phyloP scores from a whole-genome alignment of 805 yeast genomes.

The Suhomyces prunicola region DNA sequence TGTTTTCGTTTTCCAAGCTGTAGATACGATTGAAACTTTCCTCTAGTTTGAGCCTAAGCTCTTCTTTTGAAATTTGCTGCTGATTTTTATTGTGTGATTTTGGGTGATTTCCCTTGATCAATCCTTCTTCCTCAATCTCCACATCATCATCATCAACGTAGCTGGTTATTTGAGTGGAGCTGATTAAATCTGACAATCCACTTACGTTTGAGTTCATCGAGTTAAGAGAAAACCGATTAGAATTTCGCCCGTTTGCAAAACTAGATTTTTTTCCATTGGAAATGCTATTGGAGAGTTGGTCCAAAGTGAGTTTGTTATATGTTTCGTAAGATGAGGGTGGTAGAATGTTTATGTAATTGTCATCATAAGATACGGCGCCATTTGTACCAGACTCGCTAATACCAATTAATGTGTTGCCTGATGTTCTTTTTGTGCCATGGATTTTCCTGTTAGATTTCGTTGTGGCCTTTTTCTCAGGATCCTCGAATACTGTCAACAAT shows the following conservation, averaged over 20 bases:
- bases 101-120: slow-evolving; percentile 38
- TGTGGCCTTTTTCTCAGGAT: slow-evolving; percentile 12
- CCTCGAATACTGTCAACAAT: slow-evolving; percentile 38
- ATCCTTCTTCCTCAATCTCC: slow-evolving; percentile 11
- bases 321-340: slow-evolving; percentile 25
- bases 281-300: slow-evolving; percentile 27
- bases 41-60: slow-evolving; percentile 32
- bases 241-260: slow-evolving; percentile 10
- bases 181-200: slow-evolving; percentile 47
- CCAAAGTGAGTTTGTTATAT: slow-evolving; percentile 36
- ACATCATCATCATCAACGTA: slow-evolving; percentile 21
- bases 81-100: background rate
- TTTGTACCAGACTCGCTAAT: background rate
- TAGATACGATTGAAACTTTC: slow-evolving; percentile 38
- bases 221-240: slow-evolving; percentile 48
- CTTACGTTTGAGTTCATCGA: slow-evolving; percentile 47
- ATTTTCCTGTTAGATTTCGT: background rate
- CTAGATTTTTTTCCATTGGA: slow-evolving; percentile 8
- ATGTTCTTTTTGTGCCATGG: background rate
- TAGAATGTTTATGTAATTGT: slow-evolving; percentile 22
- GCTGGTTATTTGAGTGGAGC: slow-evolving; percentile 44
- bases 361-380: slow-evolving; percentile 18
- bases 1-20: slow-evolving; percentile 28
- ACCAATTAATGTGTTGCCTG: background rate
- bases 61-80: slow-evolving; percentile 27